These are phyloP conservation scores for Clavispora phyllophila DNA, from an alignment of 805 yeast species.

Conservation along the genomic window DNA sequence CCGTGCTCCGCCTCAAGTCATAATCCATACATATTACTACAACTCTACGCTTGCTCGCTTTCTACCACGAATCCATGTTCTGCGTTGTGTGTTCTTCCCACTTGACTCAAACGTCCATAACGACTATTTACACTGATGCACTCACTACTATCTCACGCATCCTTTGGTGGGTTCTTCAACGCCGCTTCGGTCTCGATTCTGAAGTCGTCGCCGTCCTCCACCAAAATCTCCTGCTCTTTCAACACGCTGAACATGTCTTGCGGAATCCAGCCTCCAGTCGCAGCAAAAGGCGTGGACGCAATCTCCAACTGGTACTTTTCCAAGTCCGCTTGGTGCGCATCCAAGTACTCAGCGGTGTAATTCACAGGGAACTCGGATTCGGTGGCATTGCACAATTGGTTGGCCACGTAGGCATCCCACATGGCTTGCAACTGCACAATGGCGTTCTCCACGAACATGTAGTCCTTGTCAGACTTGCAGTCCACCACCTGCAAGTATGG, in stretches of 20 bases:
- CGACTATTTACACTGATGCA: no score
- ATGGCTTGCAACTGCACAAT: conserved; percentile 60
- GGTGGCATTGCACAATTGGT: conserved; percentile 46
- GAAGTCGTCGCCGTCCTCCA: conserved; percentile 42
- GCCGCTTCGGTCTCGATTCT: conserved; percentile 27
- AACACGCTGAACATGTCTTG: conserved; percentile 82
- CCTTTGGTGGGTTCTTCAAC: conserved; percentile 13
- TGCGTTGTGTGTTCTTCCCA: no score
- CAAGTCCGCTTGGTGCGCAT: conserved; percentile 51
- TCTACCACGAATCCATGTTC: no score
- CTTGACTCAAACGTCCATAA: no score
- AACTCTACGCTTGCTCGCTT: no score
- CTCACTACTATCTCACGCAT: neutral
- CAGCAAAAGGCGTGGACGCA: conserved; percentile 74
- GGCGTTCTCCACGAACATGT: conserved; percentile 60
- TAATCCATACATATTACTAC: no score
- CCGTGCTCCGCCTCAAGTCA: no score
- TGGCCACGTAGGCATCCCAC: conserved; percentile 64
- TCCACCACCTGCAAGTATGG: conserved; percentile 61
- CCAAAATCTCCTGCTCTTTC: conserved; percentile 62
- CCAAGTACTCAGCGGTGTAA: conserved; percentile 54
- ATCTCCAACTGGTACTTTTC: conserved; percentile 65
- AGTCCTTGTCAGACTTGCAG: conserved; percentile 52
- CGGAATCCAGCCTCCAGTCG: conserved; percentile 94
- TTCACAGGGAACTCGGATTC: conserved; percentile 51